Percentiles rank a stretch among this genome's conserved stretches.
Evolutionary conservation across 1,139 yeast species (phyloP).

Genomic region (Suhomyces choctaworum): DNA sequence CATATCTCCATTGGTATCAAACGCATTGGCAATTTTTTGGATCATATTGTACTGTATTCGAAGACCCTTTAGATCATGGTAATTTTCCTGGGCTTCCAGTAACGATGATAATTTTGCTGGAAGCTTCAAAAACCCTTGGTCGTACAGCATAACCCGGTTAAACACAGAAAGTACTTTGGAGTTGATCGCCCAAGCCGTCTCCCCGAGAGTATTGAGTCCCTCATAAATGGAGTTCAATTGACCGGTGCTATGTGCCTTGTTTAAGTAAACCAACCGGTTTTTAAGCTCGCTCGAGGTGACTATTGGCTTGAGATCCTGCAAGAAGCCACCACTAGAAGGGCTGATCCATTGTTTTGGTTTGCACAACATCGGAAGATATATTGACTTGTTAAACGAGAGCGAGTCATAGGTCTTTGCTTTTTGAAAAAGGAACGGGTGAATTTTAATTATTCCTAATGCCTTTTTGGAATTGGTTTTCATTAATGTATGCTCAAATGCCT

Average conservation of each 20-base stretch:
- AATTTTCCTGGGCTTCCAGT: conserved; percentile 10
- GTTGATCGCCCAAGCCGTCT: conserved; percentile 41
- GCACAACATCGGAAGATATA: conserved; percentile 40
- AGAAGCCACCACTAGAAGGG: conserved; percentile 39
- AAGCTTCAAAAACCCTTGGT: conserved; percentile 31
- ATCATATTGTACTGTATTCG: conserved; percentile 27
- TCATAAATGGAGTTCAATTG: conserved; percentile 34
- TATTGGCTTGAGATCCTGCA: conserved; percentile 28
- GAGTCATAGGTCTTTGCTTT: conserved; percentile 19
- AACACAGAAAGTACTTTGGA: conserved; percentile 26
- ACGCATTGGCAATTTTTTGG: conserved; percentile 27
- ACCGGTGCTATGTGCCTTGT: conserved; percentile 32
- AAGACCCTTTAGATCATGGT: conserved; percentile 20
- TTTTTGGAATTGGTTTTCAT: conserved; percentile 5
- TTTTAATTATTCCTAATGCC: conserved; percentile 22
- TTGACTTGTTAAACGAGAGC: conserved; percentile 17
- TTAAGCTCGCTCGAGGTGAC: conserved; percentile 24
- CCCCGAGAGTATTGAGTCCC: conserved; percentile 33
- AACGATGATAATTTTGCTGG: conserved; percentile 22
- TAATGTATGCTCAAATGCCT: conserved; percentile 11
- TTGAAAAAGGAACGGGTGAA: conserved; percentile 29
- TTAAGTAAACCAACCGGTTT: conserved; percentile 23
- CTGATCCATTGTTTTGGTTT: conserved; percentile 42
- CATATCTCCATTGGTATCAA: conserved; percentile 35
- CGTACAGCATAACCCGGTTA: conserved; percentile 21